Evolutionary conservation across 768 basidiomycete genomes (phyloP).

Genomic region (Terana coerulea): DNA sequence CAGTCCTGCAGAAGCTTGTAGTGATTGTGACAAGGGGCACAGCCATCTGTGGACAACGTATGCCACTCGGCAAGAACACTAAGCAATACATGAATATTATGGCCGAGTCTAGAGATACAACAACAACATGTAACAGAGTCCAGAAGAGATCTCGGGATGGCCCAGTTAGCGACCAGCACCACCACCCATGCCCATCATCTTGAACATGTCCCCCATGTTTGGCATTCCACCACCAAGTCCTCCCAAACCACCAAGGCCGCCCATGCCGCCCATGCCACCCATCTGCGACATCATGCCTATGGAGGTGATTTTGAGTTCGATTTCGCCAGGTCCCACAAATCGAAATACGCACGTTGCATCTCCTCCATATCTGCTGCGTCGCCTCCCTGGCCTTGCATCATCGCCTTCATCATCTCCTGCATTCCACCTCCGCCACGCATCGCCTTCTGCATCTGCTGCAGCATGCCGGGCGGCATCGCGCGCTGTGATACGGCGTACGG

Average conservation of each 20-base stretch:
- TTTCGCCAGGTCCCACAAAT: too few relatives aligned
- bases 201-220: conserved; percentile 75
- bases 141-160: background rate
- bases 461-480: conserved; percentile 91
- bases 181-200: conserved; percentile 83
- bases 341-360: conserved; percentile 76
- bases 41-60: too few relatives aligned
- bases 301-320: too few relatives aligned
- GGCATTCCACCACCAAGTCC: conserved; percentile 66
- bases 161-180: conserved; percentile 15
- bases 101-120: conserved; percentile 8
- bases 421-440: conserved; percentile 80
- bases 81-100: conserved; percentile 7
- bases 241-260: conserved; percentile 52
- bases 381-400: conserved; percentile 94
- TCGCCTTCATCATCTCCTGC: conserved; percentile 97
- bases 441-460: conserved; percentile 89
- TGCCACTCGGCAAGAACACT: too few relatives aligned
- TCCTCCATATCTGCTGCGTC: conserved; percentile 92
- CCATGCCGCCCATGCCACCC: conserved; percentile 47
- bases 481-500: conserved; percentile 46
- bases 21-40: background rate
- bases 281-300: conserved; percentile 87
- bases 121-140: background rate
- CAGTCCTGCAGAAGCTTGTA: too few relatives aligned